These are phyloP conservation scores for Phyllosticta citribraziliensis DNA, from an alignment of 2,329 filamentous ascomycete species.

Conservation along the genomic window DNA sequence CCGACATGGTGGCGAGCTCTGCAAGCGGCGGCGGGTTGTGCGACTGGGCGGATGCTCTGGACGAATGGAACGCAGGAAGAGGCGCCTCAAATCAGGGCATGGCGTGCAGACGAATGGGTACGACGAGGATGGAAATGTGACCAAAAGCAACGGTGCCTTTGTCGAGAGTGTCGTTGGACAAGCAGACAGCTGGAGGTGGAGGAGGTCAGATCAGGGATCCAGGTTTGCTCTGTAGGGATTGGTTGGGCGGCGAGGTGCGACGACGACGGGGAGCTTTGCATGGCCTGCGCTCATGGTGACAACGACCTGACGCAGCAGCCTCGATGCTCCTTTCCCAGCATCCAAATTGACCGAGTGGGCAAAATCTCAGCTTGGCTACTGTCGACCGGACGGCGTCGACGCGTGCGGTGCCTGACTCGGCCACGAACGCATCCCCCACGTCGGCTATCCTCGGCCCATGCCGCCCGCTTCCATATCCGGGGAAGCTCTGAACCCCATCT, in stretches of 20 bases:
- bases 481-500: neutral
- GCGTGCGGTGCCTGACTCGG: neutral
- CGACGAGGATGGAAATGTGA: neutral
- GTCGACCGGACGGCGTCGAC: no score
- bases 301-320: neutral
- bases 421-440: neutral
- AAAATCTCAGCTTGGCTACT: neutral
- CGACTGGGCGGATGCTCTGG: neutral
- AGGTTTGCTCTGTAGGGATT: neutral
- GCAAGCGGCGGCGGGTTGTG: neutral
- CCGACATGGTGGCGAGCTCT: slow-evolving; percentile 22
- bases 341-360: neutral
- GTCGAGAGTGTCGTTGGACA: neutral
- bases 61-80: neutral
- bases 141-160: neutral
- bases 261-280: neutral
- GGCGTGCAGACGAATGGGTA: neutral
- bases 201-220: neutral
- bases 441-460: neutral
- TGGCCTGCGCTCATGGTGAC: neutral
- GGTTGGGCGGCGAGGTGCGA: neutral
- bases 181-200: neutral
- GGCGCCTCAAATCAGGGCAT: neutral
- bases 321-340: neutral
- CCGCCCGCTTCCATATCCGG: neutral